Conservation (phyloP, 768 basidiomycete species). For the Naganishia randhawae region DNA sequence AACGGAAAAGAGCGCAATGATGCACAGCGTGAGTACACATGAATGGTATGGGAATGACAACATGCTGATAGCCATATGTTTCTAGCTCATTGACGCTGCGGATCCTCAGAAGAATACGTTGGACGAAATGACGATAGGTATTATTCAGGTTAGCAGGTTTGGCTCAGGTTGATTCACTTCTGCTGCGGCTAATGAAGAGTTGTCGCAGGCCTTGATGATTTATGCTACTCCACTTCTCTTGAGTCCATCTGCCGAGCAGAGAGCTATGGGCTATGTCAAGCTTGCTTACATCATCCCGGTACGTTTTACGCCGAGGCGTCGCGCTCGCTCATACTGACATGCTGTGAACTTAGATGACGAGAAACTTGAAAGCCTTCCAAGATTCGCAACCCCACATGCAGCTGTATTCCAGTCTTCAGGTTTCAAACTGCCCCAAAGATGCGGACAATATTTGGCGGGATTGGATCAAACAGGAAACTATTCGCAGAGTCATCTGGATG, state of each 20-base stretch:
- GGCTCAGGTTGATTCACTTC: neutral
- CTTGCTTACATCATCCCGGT: conserved; percentile 20
- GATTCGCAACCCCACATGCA: conserved; percentile 6
- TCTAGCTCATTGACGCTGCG: conserved; percentile 1
- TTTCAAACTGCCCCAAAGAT: neutral
- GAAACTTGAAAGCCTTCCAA: conserved; percentile 15
- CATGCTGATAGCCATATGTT: neutral
- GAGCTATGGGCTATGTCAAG: conserved; percentile 21
- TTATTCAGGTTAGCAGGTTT: conserved; percentile 22
- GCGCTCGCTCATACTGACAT: neutral
- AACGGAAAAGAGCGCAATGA: conserved; percentile 16
- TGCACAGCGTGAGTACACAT: conserved; percentile 12
- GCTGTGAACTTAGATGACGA: neutral
- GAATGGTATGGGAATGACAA: neutral
- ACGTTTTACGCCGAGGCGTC: neutral
- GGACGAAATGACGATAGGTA: conserved; percentile 9
- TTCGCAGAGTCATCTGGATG: conserved; percentile 48
- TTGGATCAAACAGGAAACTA: conserved; percentile 51
- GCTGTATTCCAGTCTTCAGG: neutral
- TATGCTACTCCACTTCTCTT: conserved; percentile 25
- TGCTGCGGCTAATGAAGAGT: neutral
- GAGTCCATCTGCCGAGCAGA: conserved; percentile 2
- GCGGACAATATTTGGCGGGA: conserved; percentile 48
- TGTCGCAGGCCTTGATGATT: conserved; percentile 20
- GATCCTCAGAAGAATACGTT: conserved; percentile 14